These are phyloP conservation scores for Bruguiera sexangula DNA, from an alignment of 345 rosid genomes.

Conservation along the genomic window DNA sequence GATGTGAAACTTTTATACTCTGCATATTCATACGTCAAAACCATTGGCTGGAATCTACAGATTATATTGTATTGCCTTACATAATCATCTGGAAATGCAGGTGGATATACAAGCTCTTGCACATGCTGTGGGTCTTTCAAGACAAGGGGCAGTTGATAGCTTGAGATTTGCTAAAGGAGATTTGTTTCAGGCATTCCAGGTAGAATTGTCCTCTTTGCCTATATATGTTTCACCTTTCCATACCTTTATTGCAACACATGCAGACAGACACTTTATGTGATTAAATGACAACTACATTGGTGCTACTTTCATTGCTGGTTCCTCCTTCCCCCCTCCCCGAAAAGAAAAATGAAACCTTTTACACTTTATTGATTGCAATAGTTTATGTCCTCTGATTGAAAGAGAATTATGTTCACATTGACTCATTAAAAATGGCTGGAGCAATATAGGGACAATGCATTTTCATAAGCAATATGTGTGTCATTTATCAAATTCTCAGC, in stretches of 20 bases:
- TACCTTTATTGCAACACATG: not conserved
- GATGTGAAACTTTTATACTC: constrained; percentile 9
- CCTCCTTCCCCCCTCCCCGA: too few relatives aligned
- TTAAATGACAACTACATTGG: too few relatives aligned
- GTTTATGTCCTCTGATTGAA: too few relatives aligned
- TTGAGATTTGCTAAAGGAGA: constrained; percentile 93
- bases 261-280: too few relatives aligned
- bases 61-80: not conserved
- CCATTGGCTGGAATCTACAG: not conserved
- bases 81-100: constrained; percentile 29
- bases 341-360: too few relatives aligned
- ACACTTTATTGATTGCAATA: too few relatives aligned
- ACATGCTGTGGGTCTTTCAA: constrained; percentile 89
- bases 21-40: not conserved
- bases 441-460: too few relatives aligned
- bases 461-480: too few relatives aligned
- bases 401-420: too few relatives aligned
- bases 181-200: constrained; percentile 91
- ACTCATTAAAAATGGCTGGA: too few relatives aligned
- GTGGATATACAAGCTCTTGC: constrained; percentile 96
- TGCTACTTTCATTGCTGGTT: too few relatives aligned
- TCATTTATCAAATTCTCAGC: too few relatives aligned
- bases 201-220: constrained; percentile 11
- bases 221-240: not conserved
- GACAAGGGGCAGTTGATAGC: constrained; percentile 97